Base-by-base conservation (phyloP, 306 rosid species). In the Argentina anserina region DNA sequence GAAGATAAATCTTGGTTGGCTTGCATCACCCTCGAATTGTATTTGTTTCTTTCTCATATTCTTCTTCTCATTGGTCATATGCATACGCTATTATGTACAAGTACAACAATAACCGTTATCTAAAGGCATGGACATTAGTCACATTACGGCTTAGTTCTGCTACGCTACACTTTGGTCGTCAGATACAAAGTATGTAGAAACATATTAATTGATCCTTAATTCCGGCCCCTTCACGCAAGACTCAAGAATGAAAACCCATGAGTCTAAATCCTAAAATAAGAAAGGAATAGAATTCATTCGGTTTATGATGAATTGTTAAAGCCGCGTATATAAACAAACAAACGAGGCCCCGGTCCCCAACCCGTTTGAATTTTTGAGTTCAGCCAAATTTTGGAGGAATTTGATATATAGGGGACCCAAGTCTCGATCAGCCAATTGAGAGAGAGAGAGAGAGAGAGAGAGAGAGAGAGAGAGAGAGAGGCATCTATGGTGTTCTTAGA, bases 311-410 rank as follows among this genome's bases (percentile, higher is more conserved):
- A 17, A 13, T 9, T 17, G 52, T 15, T 46, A 20, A 17, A 50
- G 58, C 58, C n/a, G 2, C 12, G 69, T 18, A 9, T 29, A 15
- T 6, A 70, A 39, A 66, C 69, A 65, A 77, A 82, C 82, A 77
- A 83, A 85, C 80, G 21, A 63, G 78, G 83, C 71, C 79, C 79
- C n/a, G n/a, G n/a, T n/a, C n/a, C 84, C 84, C 90, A 86, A 86
- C 90, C 72, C 62, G 77, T 86, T 86, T 84, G 91, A 88, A 90
- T 65, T 84, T 75, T 72, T 75, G 83, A 81, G 85, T 79, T 86
- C 60, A 81, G 83, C 91, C 80, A 78, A 79, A 75, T 6, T 81
- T 87, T 81, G 87, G 87, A 79, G 60, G 84, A 78, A 81, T 77
- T 81, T 79, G 15, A 40, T 50, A 61, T 39, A 73, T 87, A n/a